Base-by-base conservation (phyloP, 1,284 basidiomycete species). In the Schizopora paradoxa region DNA sequence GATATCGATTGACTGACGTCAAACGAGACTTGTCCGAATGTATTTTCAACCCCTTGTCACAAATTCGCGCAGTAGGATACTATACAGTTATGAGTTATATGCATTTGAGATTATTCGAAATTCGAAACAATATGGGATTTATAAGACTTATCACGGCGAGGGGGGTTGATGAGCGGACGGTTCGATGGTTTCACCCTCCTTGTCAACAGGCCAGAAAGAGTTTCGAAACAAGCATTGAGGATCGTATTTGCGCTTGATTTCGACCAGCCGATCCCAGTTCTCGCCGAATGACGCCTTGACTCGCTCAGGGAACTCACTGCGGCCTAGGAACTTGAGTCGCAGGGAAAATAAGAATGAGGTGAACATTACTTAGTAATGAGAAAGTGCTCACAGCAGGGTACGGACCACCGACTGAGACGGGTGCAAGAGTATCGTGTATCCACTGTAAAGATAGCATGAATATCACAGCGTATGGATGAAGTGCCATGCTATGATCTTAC, bases 171-270 rank as follows among this genome's bases (percentile, higher is more conserved):
- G 79, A 4, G 61, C 64, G 23, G 69, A 57, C 4, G 74, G 65
- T 31, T 74, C 67, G 8, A 82, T 66, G 1, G 61, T 59, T 1
- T 73, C 61, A 1, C 79, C 77, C 8, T 68, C 58, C 27, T 68
- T 67, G 55, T 80, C 69, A 45, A 86, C 57, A 10, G 88, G 88
- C 88, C 88, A 91, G 56, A 89, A 76, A 5, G 73, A 74, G 58
- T 89, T 81, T 46, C 66, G 72, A 67, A 92, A 88, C 37, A 91
- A 52, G 48, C 82, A 79, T 28, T 65, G 61, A 0, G 88, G 88
- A 59, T 93, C 91, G 54, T 91, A 86, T 45, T 68, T 65, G 46
- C 68, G 65, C 66, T 93, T 93, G 57, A 92, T 66, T 51, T 74
- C 72, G 26, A 70, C 65, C 3, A 93, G 68, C 18, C 82, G 75